Evolutionary conservation across 106 monocot genomes (phyloP).

Genomic region (Triglochin maritima): DNA sequence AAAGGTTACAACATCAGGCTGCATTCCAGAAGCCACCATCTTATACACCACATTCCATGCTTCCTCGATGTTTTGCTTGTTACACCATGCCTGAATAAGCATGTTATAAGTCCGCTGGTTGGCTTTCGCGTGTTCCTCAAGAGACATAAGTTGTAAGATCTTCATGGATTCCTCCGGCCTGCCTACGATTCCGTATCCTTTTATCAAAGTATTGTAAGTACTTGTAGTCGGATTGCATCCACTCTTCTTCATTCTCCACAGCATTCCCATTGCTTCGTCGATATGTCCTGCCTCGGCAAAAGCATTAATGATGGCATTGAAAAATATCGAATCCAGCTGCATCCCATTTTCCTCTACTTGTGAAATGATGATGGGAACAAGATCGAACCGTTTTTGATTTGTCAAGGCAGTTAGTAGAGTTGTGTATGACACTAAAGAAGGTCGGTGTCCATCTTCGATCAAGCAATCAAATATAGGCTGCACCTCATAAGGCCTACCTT

Average conservation of each 20-base stretch:
- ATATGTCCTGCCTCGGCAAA: constrained; percentile 69
- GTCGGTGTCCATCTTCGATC: constrained; percentile 61
- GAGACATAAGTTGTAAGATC: constrained; percentile 61
- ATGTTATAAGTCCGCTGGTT: constrained; percentile 69
- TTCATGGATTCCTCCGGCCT: constrained; percentile 68
- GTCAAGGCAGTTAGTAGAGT: constrained; percentile 67
- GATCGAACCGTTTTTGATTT: constrained; percentile 48
- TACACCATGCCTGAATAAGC: constrained; percentile 84
- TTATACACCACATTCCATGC: constrained; percentile 65
- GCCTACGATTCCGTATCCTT: constrained; percentile 68
- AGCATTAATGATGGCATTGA: constrained; percentile 86
- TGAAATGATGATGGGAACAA: constrained; percentile 43
- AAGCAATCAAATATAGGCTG: constrained; percentile 39
- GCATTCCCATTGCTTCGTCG: constrained; percentile 66
- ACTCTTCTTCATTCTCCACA: constrained; percentile 63
- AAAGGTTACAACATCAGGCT: constrained; percentile 79
- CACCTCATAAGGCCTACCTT: constrained; percentile 54
- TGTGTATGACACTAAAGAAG: constrained; percentile 73
- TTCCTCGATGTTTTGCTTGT: constrained; percentile 52
- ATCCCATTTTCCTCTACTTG: constrained; percentile 48
- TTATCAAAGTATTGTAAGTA: constrained; percentile 89
- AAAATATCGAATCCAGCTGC: constrained; percentile 78
- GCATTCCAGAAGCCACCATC: constrained; percentile 51
- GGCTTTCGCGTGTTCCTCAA: constrained; percentile 37
- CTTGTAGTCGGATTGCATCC: constrained; percentile 72